Evolutionary conservation across 2,329 filamentous ascomycete species (phyloP), one percentile per base, ranked within the genome.

Genomic region (Basipetospora chlamydospora): DNA sequence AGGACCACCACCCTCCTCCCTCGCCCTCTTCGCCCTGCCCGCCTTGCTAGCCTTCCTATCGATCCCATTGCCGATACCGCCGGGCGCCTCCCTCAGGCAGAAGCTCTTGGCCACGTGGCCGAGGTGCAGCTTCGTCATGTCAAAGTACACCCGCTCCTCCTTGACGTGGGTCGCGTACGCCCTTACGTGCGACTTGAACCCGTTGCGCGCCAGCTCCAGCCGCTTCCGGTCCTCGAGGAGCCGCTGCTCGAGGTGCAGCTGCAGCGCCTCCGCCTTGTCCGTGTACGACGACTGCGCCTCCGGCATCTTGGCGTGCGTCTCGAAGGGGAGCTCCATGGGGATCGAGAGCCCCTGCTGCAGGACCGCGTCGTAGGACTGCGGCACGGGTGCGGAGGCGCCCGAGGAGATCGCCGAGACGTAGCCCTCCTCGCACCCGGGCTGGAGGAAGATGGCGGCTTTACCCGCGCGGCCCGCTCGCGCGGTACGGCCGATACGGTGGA

Each of bases 101-200:
- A 93, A 98, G 18, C 81, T 84, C 64, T 98, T 98, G 6, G 88
- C 88, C 44, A 90, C 64, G 63, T 98, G 90, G 3, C 90, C 90
- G 6, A 96, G 61, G 55, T 98, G 90, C 32, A 98, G 61, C 49
- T 83, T 74, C 41, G 84, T 86, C 57, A 95, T 92, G 55, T 96
- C 83, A 55, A 98, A 98, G 53, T 81, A 87, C 36, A 66, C 64
- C 36, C 90, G 71, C 60, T 98, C 90, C 29, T 79, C 77, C 21
- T 82, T 78, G 20, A 88, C 73, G 56, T 98, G 90, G 0, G 90
- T 98, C 3, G 90, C 86, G 54, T 98, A 98, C 1, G 90, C 90
- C 38, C 90, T 72, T 38, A 98, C 79, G 50, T 96, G 87, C 35
- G 83, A 90, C 52, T 92, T 85, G 61, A 83, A 98, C 0, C 80